Evolutionary conservation across 2,329 filamentous ascomycete species (phyloP), one percentile per base, ranked within the genome.

Genomic region (Fusarium duplospermum): DNA sequence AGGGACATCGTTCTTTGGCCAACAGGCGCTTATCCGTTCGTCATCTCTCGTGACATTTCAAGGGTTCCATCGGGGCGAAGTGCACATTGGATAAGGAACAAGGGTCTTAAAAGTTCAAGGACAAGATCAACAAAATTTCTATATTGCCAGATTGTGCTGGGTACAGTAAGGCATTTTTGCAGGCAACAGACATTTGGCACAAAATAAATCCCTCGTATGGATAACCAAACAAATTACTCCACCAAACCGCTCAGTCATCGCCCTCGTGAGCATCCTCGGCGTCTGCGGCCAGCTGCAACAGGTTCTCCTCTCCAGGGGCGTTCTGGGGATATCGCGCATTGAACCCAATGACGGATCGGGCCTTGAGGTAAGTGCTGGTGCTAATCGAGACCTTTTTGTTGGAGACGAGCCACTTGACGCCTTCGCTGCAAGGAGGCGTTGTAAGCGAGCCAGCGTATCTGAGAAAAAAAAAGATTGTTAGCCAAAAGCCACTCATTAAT

Each of bases 371-470:
- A 18, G 86, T 88, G 6, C 80, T 80, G 18, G 88, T 83, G 72
- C 84, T 82, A 70, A 91, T 81, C 38, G 80, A 79, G 4, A 90
- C 78, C 40, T 86, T 85, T 65, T 87, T 74, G 69, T 84, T 82
- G 72, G 86, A 86, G 47, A 90, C 81, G 57, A 89, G 81, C 84
- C 89, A 91, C 11, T 80, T 83, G 24, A 92, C 82, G 29, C 86
- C 86, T 80, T 91, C 89, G 18, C 84, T 84, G 81, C 90, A 92
- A 5, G 90, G 90, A 22, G 90, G 90, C 0, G 89, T 91, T 45
- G 90, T 92, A 56, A 92, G 83, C 20, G 88, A 90, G 22, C 90
- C 90, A 14, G 81, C 79, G 83, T 92, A 92, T 36, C 78, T 79
- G 33, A 3, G 31, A 24, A 24, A 3, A 35, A 22, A 8, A 22